phyloP scores from a whole-genome alignment of 139 green algal genomes.

The Chlamydomonas urium region DNA sequence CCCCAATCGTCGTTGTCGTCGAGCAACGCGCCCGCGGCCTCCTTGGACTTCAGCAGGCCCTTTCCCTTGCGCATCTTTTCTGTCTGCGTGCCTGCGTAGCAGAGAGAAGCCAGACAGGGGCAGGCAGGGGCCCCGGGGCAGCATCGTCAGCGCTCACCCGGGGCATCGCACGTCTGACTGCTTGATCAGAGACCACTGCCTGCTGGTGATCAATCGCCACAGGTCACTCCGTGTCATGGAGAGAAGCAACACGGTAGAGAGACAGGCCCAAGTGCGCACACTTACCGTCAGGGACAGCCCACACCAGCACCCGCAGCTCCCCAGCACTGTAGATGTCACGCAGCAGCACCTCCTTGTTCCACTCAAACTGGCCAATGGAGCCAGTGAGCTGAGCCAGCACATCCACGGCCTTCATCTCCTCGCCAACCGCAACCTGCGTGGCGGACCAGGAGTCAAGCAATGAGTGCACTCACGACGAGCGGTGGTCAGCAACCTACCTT shows the following conservation, averaged over 20 bases:
- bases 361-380: not conserved
- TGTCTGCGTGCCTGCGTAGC: not conserved
- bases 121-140: not conserved
- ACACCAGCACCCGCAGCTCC: constrained; percentile 7
- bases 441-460: not conserved
- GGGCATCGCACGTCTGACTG: too few relatives aligned
- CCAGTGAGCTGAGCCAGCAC: not conserved
- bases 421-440: not conserved
- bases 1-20: not conserved
- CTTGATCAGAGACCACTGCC: too few relatives aligned
- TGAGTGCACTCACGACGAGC: not conserved
- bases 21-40: too few relatives aligned
- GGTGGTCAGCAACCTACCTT: not conserved
- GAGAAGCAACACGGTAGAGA: too few relatives aligned
- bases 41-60: not conserved
- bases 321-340: not conserved
- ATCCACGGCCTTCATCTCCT: not conserved
- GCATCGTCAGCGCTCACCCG: not conserved
- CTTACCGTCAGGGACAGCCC: not conserved
- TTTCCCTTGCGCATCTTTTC: not conserved
- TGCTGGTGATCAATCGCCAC: not conserved
- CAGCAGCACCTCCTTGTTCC: constrained; percentile 11
- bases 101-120: not conserved
- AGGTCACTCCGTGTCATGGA: not conserved
- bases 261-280: not conserved